phyloP scores from a whole-genome alignment of 805 yeast genomes.

The Metschnikowia amazonensis region DNA sequence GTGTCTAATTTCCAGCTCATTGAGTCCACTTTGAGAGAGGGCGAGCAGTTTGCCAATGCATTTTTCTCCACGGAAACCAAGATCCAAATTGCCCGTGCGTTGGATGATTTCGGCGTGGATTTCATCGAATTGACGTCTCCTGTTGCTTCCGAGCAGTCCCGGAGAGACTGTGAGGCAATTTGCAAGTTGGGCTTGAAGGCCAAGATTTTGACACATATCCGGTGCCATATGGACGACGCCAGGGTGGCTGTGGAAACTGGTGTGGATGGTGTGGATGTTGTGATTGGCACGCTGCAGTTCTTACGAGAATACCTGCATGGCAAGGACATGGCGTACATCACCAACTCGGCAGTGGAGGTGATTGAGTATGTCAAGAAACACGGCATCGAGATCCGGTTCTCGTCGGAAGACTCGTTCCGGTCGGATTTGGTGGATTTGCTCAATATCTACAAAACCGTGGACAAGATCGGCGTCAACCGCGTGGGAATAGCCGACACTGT shows the following conservation, averaged over 20 bases:
- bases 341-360: conserved; percentile 93
- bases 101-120: conserved; percentile 97
- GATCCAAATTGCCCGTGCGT: conserved; percentile 93
- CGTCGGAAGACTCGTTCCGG: conserved; percentile 96
- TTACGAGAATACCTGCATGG: conserved; percentile 95
- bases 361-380: conserved; percentile 95
- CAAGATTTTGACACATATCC: conserved; percentile 91
- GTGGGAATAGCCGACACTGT: conserved; percentile 99
- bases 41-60: conserved; percentile 98
- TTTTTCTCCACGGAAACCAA: conserved; percentile 92
- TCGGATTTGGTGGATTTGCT: conserved; percentile 92
- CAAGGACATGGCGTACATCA: conserved; percentile 96
- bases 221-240: conserved; percentile 99
- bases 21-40: conserved; percentile 95
- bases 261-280: conserved; percentile 98
- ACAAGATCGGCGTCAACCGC: conserved; percentile 95
- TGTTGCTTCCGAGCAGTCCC: conserved; percentile 93
- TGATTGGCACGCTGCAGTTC: conserved; percentile 94
- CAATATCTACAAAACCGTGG: conserved; percentile 94
- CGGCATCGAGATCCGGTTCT: conserved; percentile 94
- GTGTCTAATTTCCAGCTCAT: conserved; percentile 86
- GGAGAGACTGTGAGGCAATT: conserved; percentile 93
- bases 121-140: conserved; percentile 97
- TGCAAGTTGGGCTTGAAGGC: conserved; percentile 96
- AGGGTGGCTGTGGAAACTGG: conserved; percentile 96